These are phyloP conservation scores for Pseudogymnoascus sp. DNA, from an alignment of 2,329 filamentous ascomycete genomes.

Conservation along the genomic window DNA sequence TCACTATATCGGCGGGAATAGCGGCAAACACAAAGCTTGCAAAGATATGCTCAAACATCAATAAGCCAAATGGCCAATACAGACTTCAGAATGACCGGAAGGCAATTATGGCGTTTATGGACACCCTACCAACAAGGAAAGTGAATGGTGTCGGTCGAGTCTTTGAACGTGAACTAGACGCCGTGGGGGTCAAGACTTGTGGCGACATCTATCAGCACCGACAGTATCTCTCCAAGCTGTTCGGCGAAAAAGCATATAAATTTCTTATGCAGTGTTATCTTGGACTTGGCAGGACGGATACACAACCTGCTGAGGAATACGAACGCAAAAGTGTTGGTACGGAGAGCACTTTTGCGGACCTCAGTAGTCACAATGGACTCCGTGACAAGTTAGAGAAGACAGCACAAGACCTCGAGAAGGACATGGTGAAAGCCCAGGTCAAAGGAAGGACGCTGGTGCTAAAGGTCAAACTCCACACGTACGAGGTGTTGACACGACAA, in stretches of 20 bases:
- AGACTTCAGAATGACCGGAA: slow-evolving; percentile 61
- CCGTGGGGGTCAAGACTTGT: slow-evolving; percentile 80
- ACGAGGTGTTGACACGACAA: slow-evolving; percentile 83
- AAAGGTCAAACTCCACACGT: slow-evolving; percentile 91
- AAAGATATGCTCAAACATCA: slow-evolving; percentile 91
- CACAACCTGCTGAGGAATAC: slow-evolving; percentile 81
- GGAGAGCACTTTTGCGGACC: slow-evolving; percentile 81
- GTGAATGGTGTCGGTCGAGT: slow-evolving; percentile 94
- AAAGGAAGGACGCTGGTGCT: slow-evolving; percentile 87
- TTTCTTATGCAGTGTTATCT: slow-evolving; percentile 81
- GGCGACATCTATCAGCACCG: slow-evolving; percentile 77
- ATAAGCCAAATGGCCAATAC: slow-evolving; percentile 95
- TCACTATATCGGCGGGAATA: slow-evolving; percentile 91
- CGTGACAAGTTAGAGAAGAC: slow-evolving; percentile 71
- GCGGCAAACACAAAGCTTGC: slow-evolving; percentile 88
- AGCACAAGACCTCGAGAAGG: slow-evolving; percentile 79
- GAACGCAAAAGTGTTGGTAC: slow-evolving; percentile 92
- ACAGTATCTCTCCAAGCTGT: slow-evolving; percentile 65
- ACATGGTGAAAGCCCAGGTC: slow-evolving; percentile 69
- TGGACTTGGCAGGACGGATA: slow-evolving; percentile 73
- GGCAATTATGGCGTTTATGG: slow-evolving; percentile 80
- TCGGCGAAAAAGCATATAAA: slow-evolving; percentile 83
- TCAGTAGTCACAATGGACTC: slow-evolving; percentile 59
- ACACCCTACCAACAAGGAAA: slow-evolving; percentile 72
- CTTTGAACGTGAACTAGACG: slow-evolving; percentile 80